Evolutionary conservation across 2,329 filamentous ascomycete species (phyloP), one percentile per base, ranked within the genome.

Genomic region (Teratosphaeriaceae sp.): DNA sequence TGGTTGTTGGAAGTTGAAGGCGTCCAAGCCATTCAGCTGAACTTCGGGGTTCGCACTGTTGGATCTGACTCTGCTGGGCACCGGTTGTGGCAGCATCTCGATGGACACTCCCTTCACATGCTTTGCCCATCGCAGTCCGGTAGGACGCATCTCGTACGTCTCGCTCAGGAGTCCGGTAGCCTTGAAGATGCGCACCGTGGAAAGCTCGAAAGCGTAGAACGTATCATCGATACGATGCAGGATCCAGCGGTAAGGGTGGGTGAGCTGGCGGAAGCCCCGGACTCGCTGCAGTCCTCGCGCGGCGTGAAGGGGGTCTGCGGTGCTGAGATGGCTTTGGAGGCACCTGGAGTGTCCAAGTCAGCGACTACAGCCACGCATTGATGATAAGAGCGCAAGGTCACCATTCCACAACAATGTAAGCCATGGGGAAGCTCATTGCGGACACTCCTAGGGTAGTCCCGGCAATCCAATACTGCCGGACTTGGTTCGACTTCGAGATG

Each of bases 381-480:
- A 3, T 12, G 5, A 20, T 9, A 19, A 9, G 31, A 19, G 5
- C 3, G 18, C 4, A 19, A 38, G 15, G 15, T 34, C 31, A 64
- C 65, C 65, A 67, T 50, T 66, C 63, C 0, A 59, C 50, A 3
- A 64, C 61, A 21, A 67, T 58, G 46, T 66, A 67, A 19, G 58
- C 47, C 57, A 67, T 62, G 1, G 55, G 53, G 0, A 60, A 13
- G 2, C 51, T 47, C 60, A 67, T 60, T 5, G 62, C 52, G 0
- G 48, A 39, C 1, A 49, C 54, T 1, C 62, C 57, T 1, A 65
- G n/a, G 1, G 54, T 43, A 0, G 63, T 62, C 1, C 62, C 64
- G 2, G 53, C 40, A 0, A 49, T 49, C 65, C 65, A 67, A 41
- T 60, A 65, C 2, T 39, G 48, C 0, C 44, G 15, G 0, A 65